Percentiles rank a stretch among this genome's conserved stretches.
Conservation (phyloP, 1,284 basidiomycete species). For the Neonothopanus nambi region DNA sequence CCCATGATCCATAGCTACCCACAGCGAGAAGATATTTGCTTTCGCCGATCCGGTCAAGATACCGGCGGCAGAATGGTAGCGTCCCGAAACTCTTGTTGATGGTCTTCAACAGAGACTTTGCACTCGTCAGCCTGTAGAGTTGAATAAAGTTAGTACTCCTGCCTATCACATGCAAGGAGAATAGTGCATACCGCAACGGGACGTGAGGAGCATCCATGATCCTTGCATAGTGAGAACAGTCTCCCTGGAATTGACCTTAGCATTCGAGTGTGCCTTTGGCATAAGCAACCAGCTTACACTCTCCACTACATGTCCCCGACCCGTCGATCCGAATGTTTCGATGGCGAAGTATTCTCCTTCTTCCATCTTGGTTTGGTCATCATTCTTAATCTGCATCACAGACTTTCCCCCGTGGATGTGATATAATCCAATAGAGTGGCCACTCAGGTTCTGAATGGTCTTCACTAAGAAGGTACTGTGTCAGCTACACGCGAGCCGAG, state of each 20-base stretch:
- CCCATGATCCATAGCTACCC: slow-evolving; percentile 30
- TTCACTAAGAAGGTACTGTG: slow-evolving; percentile 71
- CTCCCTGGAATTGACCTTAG: slow-evolving; percentile 56
- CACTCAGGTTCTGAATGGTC: slow-evolving; percentile 87
- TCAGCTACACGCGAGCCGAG: slow-evolving; percentile 8
- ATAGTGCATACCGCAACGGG: slow-evolving; percentile 61
- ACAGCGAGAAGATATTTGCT: slow-evolving; percentile 93
- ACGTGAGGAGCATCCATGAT: slow-evolving; percentile 70
- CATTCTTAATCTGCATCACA: slow-evolving; percentile 87
- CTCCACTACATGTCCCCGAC: slow-evolving; percentile 92
- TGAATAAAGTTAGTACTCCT: slow-evolving; percentile 47
- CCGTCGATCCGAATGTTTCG: slow-evolving; percentile 88
- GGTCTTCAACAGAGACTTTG: slow-evolving; percentile 83
- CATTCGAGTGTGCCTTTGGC: neutral
- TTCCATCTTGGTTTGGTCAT: slow-evolving; percentile 95
- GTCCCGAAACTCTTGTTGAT: slow-evolving; percentile 97
- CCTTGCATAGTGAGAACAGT: slow-evolving; percentile 92
- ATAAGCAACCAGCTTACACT: slow-evolving; percentile 45
- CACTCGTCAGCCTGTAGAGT: slow-evolving; percentile 69
- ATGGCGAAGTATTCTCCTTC: slow-evolving; percentile 90
- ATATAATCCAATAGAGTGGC: slow-evolving; percentile 89
- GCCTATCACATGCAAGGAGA: neutral
- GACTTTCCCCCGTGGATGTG: slow-evolving; percentile 91
- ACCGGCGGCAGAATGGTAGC: slow-evolving; percentile 93
- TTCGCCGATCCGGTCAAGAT: slow-evolving; percentile 93